These are phyloP conservation scores for Chaetomiaceae sp. DNA, from an alignment of 2,329 filamentous ascomycete species.

Conservation along the genomic window DNA sequence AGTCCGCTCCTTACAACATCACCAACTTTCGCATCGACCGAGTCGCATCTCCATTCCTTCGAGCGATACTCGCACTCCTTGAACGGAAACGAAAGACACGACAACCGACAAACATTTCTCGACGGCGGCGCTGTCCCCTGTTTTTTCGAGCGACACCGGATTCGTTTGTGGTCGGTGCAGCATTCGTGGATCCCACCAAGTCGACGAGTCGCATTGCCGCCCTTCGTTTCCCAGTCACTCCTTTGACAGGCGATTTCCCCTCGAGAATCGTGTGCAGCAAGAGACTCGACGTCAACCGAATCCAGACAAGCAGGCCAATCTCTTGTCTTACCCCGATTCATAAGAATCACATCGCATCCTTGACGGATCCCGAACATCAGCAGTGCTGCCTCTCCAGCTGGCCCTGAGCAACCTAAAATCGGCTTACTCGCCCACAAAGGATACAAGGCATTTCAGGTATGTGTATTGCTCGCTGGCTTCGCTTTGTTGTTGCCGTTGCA, in stretches of 20 bases:
- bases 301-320: not conserved
- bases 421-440: slow-evolving; percentile 9
- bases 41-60: slow-evolving; percentile 1
- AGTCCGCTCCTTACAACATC: slow-evolving; percentile 22
- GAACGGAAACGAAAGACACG: no score
- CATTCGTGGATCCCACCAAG: slow-evolving; percentile 19
- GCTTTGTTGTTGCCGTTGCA: not conserved
- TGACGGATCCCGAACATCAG: slow-evolving; percentile 29
- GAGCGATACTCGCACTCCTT: slow-evolving; percentile 20
- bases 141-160: slow-evolving; percentile 16
- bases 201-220: slow-evolving; percentile 11
- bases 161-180: slow-evolving; percentile 8
- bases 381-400: slow-evolving; percentile 29
- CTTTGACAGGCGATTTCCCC: slow-evolving; percentile 15
- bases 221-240: slow-evolving; percentile 25
- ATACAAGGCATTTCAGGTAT: slow-evolving; percentile 9
- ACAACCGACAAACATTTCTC: slow-evolving; percentile 7
- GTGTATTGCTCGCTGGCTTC: not conserved
- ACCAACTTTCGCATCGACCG: slow-evolving; percentile 10
- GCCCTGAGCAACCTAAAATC: slow-evolving; percentile 25
- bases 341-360: slow-evolving; percentile 27
- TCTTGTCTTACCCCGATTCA: slow-evolving; percentile 12
- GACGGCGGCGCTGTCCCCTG: slow-evolving; percentile 23
- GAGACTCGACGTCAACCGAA: slow-evolving; percentile 20
- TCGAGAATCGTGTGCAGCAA: slow-evolving; percentile 13